Conservation (phyloP, 1,284 basidiomycete genomes). For the Tilletia setariae region DNA sequence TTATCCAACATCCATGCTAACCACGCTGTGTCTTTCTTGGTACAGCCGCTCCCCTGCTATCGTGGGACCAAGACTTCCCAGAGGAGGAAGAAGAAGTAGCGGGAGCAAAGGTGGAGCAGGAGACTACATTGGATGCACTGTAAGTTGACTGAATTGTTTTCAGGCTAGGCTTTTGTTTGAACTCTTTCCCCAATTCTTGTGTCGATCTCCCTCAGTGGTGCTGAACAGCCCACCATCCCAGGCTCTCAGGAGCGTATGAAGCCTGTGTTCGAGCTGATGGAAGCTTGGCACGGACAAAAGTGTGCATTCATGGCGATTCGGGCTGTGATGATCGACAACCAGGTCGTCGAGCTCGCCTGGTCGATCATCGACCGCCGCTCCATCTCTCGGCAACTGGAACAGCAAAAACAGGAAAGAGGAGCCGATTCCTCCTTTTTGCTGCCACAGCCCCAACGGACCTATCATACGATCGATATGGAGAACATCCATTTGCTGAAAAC, state of each 20-base stretch:
- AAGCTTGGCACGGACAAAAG: background rate
- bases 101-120: background rate
- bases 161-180: too few species aligned
- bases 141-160: background rate
- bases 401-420: too few species aligned
- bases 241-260: slow-evolving; percentile 7
- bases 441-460: background rate
- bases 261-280: background rate
- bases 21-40: too few species aligned
- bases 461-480: background rate
- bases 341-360: background rate
- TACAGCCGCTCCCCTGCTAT: background rate
- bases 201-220: background rate
- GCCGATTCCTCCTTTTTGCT: background rate
- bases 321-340: background rate
- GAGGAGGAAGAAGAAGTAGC: background rate
- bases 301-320: background rate
- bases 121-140: background rate
- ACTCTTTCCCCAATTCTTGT: too few species aligned
- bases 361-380: background rate
- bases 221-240: background rate
- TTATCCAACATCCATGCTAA: too few species aligned
- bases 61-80: background rate
- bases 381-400: background rate
- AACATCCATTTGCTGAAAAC: background rate